Base-by-base conservation (phyloP, 352 stramenopile species). In the Globisporangium heterothallicum region DNA sequence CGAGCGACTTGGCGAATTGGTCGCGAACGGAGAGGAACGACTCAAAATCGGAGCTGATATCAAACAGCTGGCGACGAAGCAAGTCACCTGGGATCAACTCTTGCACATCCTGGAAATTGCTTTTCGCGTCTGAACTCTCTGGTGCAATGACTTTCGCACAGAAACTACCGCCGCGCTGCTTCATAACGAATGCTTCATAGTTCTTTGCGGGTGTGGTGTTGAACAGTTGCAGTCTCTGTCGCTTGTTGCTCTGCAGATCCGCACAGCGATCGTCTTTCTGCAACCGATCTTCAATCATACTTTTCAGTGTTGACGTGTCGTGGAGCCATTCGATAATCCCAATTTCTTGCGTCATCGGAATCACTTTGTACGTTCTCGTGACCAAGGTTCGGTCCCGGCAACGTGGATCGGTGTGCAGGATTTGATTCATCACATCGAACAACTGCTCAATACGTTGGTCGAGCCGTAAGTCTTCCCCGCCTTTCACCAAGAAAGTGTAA, bases 401-500 rank as follows among this genome's bases (percentile, higher is more conserved):
- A 1, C 65, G 61, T 6, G 78, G 60, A 29, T 94, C 64, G 32
- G 68, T 64, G 21, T 72, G 53, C 13, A 97, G 69, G 43, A 96
- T 84, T 43, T 86, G 71, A 56, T 97, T 97, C 83, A 97, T 96
- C 21, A 95, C 75, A 19, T 79, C 78, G 66, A 97, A 97, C 4
- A 97, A 63, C 53, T 96, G 86, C 54, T 97, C 84, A 46, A 97
- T 96, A 45, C 90, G 82, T 55, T 96, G 79, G 60, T 97, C 90
- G 48, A 96, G 72, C 6, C 90, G 82, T 49, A 97, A 59, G 45
- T 97, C 90, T 66, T 97, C 90, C 2, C 88, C 90, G 22, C 87
- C 88, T 57, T 97, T 97, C 2, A 97, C 82, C 7, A 94, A 67
- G 40, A 92, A 95, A 4, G 80, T 88, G 57, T 94, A 87, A 43